phyloP scores from a whole-genome alignment of 352 stramenopile species.

The Thalassiosira mediterranea region DNA sequence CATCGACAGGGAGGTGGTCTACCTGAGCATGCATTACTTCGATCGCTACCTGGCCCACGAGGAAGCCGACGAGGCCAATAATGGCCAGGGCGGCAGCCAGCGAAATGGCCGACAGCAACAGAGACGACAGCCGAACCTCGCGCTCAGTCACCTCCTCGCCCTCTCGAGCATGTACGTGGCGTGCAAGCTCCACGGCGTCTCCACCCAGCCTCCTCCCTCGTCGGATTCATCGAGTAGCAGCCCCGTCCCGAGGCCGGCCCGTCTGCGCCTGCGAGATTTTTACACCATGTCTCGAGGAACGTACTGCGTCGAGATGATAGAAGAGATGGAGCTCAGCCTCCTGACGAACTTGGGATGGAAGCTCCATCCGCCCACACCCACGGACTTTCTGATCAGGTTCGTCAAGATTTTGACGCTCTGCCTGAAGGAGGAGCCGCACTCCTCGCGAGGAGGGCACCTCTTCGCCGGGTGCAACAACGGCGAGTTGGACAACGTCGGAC shows the following conservation, averaged over 20 bases:
- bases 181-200: slow-evolving; percentile 28
- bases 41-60: slow-evolving; percentile 38
- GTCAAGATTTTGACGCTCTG: slow-evolving; percentile 26
- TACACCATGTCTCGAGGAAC: slow-evolving; percentile 27
- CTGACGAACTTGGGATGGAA: slow-evolving; percentile 29
- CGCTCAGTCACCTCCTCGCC: slow-evolving; percentile 14
- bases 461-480: background rate
- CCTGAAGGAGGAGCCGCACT: slow-evolving; percentile 17
- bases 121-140: background rate
- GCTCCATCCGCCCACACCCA: slow-evolving; percentile 25
- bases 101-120: too few species aligned
- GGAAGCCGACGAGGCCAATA: too few species aligned
- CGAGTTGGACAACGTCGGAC: slow-evolving; percentile 11
- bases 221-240: too few species aligned
- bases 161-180: slow-evolving; percentile 29
- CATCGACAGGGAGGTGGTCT: slow-evolving; percentile 32
- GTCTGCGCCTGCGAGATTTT: slow-evolving; percentile 21
- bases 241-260: background rate
- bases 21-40: slow-evolving; percentile 42
- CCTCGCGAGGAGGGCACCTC: too few species aligned
- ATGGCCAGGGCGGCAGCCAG: too few species aligned
- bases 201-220: background rate
- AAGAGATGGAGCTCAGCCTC: slow-evolving; percentile 32
- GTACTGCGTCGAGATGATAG: slow-evolving; percentile 25
- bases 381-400: slow-evolving; percentile 30